A percentile compares a stretch with the other conserved stretches of the same genome.
These are phyloP conservation scores for Morella rubra DNA, from an alignment of 306 rosid species.

Conservation along the genomic window DNA sequence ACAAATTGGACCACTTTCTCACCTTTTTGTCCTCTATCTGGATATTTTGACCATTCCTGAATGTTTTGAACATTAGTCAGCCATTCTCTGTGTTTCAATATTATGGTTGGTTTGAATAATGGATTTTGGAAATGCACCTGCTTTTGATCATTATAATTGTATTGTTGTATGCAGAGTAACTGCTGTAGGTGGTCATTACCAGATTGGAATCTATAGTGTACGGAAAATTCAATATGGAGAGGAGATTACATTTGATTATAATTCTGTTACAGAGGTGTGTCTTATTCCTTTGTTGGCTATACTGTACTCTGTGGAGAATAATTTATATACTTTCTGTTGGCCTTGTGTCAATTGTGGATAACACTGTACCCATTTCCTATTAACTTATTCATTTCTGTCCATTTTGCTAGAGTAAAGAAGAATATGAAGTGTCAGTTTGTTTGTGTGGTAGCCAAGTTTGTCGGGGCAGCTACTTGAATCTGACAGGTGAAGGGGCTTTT, in stretches of 20 bases:
- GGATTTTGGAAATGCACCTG: neutral
- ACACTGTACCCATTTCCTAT: neutral
- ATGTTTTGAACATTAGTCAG: too few relatives aligned
- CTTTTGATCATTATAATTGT: neutral
- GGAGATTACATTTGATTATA: slow-evolving; percentile 95
- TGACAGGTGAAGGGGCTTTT: slow-evolving; percentile 97
- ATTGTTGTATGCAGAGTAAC: slow-evolving; percentile 66
- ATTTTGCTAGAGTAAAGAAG: slow-evolving; percentile 85
- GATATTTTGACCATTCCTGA: neutral
- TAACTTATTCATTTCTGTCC: slow-evolving; percentile 27
- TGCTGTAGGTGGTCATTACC: slow-evolving; percentile 95
- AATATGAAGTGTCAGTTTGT: slow-evolving; percentile 97
- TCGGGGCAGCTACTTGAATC: slow-evolving; percentile 95
- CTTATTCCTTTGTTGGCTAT: slow-evolving; percentile 15
- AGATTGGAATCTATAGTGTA: slow-evolving; percentile 89
- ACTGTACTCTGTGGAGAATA: too few relatives aligned
- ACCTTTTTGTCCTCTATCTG: neutral
- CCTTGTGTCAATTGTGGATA: slow-evolving; percentile 1
- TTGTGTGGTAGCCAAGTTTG: slow-evolving; percentile 99
- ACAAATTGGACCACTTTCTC: neutral
- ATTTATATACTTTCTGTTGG: neutral
- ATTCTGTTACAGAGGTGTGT: slow-evolving; percentile 98
- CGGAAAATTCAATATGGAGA: slow-evolving; percentile 86
- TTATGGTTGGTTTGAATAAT: neutral
- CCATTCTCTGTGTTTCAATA: too few relatives aligned